A percentile compares a stretch with the other conserved stretches of the same genome.
Conservation (phyloP, 805 yeast species). For the Yamadazyma philogaea region DNA sequence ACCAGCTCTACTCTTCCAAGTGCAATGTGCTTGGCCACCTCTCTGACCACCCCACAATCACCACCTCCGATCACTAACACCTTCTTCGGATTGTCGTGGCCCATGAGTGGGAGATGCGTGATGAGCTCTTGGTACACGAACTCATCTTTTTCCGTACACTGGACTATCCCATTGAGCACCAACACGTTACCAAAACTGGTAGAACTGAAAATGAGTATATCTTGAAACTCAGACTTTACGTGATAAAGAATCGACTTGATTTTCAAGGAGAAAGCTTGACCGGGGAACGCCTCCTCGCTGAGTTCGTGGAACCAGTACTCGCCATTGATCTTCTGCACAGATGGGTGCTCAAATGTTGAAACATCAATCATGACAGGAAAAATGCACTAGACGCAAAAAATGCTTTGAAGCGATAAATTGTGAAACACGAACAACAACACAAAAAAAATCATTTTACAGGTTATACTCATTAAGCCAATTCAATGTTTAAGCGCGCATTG, state of each 20-base stretch:
- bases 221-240: conserved; percentile 71
- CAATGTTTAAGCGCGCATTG: no score
- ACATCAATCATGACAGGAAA: not conserved
- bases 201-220: conserved; percentile 74
- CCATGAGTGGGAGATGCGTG: conserved; percentile 74
- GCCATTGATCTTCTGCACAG: conserved; percentile 24
- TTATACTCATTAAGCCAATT: no score
- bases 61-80: conserved; percentile 94
- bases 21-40: conserved; percentile 67
- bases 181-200: conserved; percentile 80
- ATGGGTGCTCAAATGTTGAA: conserved; percentile 24
- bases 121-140: conserved; percentile 93
- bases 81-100: conserved; percentile 70
- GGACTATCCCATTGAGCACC: conserved; percentile 86
- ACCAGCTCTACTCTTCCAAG: conserved; percentile 55
- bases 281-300: conserved; percentile 72
- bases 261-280: conserved; percentile 73
- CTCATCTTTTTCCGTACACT: conserved; percentile 90
- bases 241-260: conserved; percentile 65
- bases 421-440: no score
- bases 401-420: no score
- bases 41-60: conserved; percentile 92
- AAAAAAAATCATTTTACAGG: no score
- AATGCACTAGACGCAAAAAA: no score
- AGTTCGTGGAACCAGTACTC: conserved; percentile 75